Percentiles rank a stretch among this genome's conserved stretches.
These are phyloP conservation scores for Neophaeococcomyces aloes DNA, from an alignment of 2,329 filamentous ascomycete genomes.

Conservation along the genomic window DNA sequence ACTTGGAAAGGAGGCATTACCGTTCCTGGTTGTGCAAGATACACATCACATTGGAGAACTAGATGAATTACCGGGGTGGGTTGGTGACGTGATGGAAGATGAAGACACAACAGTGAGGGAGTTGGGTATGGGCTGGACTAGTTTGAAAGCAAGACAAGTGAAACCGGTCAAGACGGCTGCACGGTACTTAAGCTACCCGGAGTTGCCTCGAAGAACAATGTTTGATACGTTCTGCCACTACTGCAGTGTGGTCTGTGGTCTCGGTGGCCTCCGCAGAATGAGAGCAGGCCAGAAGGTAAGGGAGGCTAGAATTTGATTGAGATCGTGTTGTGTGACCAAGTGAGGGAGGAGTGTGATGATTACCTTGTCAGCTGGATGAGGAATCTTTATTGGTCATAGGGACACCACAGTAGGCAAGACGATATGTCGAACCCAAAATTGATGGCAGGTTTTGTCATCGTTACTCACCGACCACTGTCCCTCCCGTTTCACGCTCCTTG, in stretches of 20 bases:
- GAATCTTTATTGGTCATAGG: too few relatives aligned
- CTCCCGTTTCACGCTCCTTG: too few relatives aligned
- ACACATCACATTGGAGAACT: conserved; percentile 8
- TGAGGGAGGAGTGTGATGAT: too few relatives aligned
- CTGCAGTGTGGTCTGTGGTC: not conserved
- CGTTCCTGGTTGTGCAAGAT: conserved; percentile 10
- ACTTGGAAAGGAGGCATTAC: conserved; percentile 8
- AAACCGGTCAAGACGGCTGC: not conserved
- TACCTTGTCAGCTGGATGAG: too few relatives aligned
- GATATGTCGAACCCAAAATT: too few relatives aligned
- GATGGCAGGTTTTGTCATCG: too few relatives aligned
- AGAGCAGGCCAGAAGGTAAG: not conserved
- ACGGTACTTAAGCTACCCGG: not conserved
- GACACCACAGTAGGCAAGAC: too few relatives aligned
- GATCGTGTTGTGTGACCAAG: too few relatives aligned
- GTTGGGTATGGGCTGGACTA: not conserved
- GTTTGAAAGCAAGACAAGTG: not conserved
- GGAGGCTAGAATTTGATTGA: not conserved
- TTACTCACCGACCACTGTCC: too few relatives aligned
- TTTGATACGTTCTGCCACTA: not conserved
- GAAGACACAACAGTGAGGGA: not conserved
- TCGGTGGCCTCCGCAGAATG: not conserved
- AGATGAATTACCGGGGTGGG: conserved; percentile 14
- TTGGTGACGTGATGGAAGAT: conserved; percentile 6
- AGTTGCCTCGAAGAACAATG: not conserved